Conservation (phyloP, 257 asterid genomes). For the Hygrophila difformis region DNA sequence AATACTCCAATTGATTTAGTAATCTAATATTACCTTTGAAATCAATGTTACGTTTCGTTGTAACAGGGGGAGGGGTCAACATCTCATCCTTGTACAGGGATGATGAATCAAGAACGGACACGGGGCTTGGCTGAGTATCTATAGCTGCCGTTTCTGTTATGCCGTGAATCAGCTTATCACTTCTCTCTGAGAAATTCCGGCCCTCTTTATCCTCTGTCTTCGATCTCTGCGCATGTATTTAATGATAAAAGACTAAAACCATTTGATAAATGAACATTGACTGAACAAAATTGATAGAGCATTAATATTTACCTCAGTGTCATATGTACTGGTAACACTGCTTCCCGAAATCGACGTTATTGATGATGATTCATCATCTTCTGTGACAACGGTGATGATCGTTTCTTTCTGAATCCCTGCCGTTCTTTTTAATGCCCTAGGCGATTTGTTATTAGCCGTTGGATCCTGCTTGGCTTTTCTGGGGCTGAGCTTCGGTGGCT, state of each 20-base stretch:
- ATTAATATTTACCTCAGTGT: conserved; percentile 80
- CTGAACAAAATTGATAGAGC: not conserved
- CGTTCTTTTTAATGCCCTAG: conserved; percentile 36
- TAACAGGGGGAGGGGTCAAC: conserved; percentile 69
- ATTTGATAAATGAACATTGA: not conserved
- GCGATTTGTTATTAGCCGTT: conserved; percentile 28
- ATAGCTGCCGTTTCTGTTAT: conserved; percentile 70
- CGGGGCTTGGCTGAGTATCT: conserved; percentile 87
- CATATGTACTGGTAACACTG: conserved; percentile 58
- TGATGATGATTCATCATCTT: conserved; percentile 67
- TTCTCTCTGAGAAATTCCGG: conserved; percentile 63
- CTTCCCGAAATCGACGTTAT: conserved; percentile 62
- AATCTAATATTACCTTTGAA: conserved; percentile 53
- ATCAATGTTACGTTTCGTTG: conserved; percentile 54
- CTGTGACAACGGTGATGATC: conserved; percentile 22
- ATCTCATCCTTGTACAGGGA: conserved; percentile 83
- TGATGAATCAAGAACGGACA: conserved; percentile 89
- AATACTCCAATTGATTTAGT: too few relatives aligned
- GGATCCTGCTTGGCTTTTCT: conserved; percentile 39
- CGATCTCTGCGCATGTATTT: conserved; percentile 36
- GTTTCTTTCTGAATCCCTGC: conserved; percentile 39
- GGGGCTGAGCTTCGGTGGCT: conserved; percentile 53
- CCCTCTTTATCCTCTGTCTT: conserved; percentile 74
- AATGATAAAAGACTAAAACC: conserved; percentile 1
- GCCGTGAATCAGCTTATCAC: conserved; percentile 85